Evolutionary conservation across 257 asterid genomes (phyloP).

Genomic region (Salvia miltiorrhiza): DNA sequence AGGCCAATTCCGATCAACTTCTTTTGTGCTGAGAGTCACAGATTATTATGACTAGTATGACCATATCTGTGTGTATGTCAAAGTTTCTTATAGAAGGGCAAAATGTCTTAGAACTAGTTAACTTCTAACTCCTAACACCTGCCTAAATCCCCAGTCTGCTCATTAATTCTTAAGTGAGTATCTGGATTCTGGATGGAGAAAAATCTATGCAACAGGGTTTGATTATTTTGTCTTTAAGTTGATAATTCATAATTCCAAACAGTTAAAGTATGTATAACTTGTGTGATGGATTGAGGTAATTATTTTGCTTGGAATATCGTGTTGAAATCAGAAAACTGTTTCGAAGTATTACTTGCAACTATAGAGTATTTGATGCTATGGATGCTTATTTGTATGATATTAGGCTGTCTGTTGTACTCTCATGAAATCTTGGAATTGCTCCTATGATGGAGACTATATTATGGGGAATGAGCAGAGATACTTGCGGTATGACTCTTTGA

Average conservation of each 20-base stretch:
- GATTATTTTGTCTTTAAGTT: background rate
- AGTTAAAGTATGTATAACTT: background rate
- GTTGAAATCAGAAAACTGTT: background rate
- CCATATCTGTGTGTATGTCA: background rate
- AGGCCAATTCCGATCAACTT: background rate
- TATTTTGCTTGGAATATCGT: background rate
- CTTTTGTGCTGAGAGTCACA: background rate
- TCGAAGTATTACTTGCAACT: conserved; percentile 7
- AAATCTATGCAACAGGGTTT: background rate
- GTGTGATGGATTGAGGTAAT: background rate
- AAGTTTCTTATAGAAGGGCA: background rate
- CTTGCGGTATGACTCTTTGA: conserved; percentile 37
- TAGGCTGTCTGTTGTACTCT: conserved; percentile 79
- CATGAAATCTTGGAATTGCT: conserved; percentile 46
- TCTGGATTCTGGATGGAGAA: background rate
- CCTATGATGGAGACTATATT: conserved; percentile 32
- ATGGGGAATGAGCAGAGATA: conserved; percentile 40
- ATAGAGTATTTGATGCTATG: conserved; percentile 6
- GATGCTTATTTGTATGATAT: conserved; percentile 14
- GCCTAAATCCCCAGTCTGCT: background rate
- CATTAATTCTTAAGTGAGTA: background rate
- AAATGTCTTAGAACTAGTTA: background rate
- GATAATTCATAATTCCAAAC: background rate
- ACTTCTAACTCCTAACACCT: background rate
- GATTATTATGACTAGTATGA: background rate